phyloP scores from a whole-genome alignment of 768 basidiomycete species.

The Amanita phalloides region DNA sequence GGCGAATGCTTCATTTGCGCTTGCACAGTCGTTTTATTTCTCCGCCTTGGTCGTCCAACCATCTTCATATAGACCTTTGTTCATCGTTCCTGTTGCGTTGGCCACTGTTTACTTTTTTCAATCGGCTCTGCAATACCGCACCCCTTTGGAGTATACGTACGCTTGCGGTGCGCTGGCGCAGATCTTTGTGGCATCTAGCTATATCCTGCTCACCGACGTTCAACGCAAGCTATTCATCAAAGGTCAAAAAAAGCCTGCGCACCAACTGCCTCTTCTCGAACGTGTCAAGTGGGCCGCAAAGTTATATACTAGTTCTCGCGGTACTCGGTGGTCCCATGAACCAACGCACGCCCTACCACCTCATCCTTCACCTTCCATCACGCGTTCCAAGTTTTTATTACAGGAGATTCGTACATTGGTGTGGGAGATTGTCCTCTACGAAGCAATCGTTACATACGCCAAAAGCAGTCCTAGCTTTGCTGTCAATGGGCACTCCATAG shows the following conservation, averaged over 20 bases:
- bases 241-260: constrained; percentile 3
- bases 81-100: constrained; percentile 7
- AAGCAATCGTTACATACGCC: constrained; percentile 10
- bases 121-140: background rate
- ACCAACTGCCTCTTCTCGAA: constrained; percentile 3
- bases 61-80: constrained; percentile 7
- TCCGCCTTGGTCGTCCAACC: constrained; percentile 6
- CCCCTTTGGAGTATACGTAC: constrained; percentile 8
- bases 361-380: constrained; percentile 10
- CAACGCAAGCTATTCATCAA: constrained; percentile 4
- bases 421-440: constrained; percentile 12
- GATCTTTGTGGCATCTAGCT: constrained; percentile 5
- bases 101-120: constrained; percentile 7
- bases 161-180: constrained; percentile 5
- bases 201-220: constrained; percentile 8
- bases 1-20: background rate
- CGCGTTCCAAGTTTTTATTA: constrained; percentile 16
- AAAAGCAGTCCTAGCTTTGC: constrained; percentile 7
- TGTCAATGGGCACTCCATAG: constrained; percentile 7
- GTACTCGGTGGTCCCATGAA: constrained; percentile 24
- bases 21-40: background rate
- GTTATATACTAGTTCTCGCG: constrained; percentile 19
- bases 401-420: constrained; percentile 2
- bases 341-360: constrained; percentile 10
- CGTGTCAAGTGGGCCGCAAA: constrained; percentile 20